Percentiles rank a stretch among this genome's conserved stretches.
These are phyloP conservation scores for Carpinus fangiana DNA, from an alignment of 306 rosid species.

Conservation along the genomic window DNA sequence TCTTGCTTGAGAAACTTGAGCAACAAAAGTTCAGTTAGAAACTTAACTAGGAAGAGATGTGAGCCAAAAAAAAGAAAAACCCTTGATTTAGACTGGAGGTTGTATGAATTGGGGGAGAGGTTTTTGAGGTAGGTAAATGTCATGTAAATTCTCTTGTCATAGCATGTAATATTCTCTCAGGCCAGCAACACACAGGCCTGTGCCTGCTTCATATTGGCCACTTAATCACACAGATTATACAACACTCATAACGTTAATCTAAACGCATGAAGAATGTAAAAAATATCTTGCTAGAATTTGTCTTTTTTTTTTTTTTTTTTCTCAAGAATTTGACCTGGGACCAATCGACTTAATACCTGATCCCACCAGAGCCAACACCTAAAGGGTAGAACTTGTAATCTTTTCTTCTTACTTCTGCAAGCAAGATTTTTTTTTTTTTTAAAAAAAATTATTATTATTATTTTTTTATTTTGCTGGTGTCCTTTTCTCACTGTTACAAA, in stretches of 20 bases:
- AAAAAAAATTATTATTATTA: no score
- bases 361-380: neutral
- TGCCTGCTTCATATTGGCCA: neutral
- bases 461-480: neutral
- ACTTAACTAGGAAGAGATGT: conserved; percentile 14
- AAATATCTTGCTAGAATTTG: neutral
- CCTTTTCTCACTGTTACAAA: neutral
- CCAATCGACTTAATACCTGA: neutral
- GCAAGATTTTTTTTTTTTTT: neutral
- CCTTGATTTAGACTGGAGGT: neutral
- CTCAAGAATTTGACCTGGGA: neutral
- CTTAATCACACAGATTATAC: neutral
- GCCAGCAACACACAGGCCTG: neutral
- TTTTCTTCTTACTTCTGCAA: no score
- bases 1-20: conserved; percentile 67
- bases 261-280: neutral
- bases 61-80: neutral
- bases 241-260: neutral
- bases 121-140: neutral
- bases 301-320: no score
- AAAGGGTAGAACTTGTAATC: neutral
- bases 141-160: neutral
- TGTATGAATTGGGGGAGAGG: neutral
- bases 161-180: neutral
- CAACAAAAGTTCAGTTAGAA: conserved; percentile 37